phyloP scores from a whole-genome alignment of 2,329 filamentous ascomycete genomes.

The Aspergillus calidoustus region DNA sequence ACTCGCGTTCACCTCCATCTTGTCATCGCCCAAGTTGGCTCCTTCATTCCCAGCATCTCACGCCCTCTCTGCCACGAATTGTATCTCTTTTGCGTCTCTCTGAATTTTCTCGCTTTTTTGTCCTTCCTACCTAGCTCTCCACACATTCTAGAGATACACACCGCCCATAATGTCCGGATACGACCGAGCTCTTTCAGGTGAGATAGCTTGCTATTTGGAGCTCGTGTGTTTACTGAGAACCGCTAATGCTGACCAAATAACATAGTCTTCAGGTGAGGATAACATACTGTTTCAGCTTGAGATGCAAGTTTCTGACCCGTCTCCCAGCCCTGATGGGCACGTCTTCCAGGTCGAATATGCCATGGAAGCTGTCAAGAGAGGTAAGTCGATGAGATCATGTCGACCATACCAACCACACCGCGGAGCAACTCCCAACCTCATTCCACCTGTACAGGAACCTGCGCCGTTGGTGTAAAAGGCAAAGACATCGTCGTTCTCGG shows the following conservation, averaged over 20 bases:
- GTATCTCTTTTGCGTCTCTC: constrained; percentile 13
- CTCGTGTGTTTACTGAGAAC: constrained; percentile 20
- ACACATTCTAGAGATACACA: constrained; percentile 3
- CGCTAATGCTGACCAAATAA: constrained; percentile 47
- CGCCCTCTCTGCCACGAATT: constrained; percentile 23
- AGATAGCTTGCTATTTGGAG: constrained; percentile 45
- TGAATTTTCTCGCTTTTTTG: constrained; percentile 10
- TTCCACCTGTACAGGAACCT: constrained; percentile 70
- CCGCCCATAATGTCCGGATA: constrained; percentile 76
- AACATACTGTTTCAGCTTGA: constrained; percentile 17
- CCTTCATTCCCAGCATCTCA: constrained; percentile 19
- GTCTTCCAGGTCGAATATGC: constrained; percentile 99
- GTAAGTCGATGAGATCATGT: constrained; percentile 53
- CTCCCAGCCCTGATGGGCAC: constrained; percentile 88
- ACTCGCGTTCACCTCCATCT: constrained; percentile 33
- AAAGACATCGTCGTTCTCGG: constrained; percentile 91
- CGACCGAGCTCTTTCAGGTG: constrained; percentile 98
- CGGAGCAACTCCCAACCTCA: neutral
- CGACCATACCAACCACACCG: constrained; percentile 17
- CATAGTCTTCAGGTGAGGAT: constrained; percentile 77
- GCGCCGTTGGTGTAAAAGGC: constrained; percentile 96
- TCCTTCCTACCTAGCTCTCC: constrained; percentile 10
- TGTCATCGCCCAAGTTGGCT: constrained; percentile 29
- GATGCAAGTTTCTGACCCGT: constrained; percentile 51
- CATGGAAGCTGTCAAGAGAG: constrained; percentile 97